A percentile compares a stretch with the other conserved stretches of the same genome.
phyloP scores from a whole-genome alignment of 148 eudicot species.

The Cornus suecica region DNA sequence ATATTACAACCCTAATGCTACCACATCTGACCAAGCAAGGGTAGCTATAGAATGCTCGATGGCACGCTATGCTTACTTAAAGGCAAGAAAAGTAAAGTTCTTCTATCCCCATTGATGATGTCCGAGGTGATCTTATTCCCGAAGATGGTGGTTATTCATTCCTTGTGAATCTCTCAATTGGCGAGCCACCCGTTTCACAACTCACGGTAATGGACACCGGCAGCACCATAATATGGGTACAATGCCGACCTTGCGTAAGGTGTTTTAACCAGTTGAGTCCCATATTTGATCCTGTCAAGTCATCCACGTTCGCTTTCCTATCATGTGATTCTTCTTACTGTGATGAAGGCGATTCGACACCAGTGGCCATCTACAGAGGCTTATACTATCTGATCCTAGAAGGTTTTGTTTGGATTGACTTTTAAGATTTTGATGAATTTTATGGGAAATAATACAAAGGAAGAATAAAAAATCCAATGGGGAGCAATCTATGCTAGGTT shows the following conservation, averaged over 20 bases:
- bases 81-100: neutral
- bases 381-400: too few relatives aligned
- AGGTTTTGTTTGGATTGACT: too few relatives aligned
- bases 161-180: slow-evolving; percentile 16
- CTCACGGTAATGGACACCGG: slow-evolving; percentile 20
- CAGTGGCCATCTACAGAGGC: too few relatives aligned
- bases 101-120: neutral
- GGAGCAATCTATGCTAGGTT: too few relatives aligned
- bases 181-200: slow-evolving; percentile 23
- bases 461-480: too few relatives aligned
- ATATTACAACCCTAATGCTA: slow-evolving; percentile 3
- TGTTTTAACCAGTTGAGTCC: slow-evolving; percentile 1
- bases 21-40: neutral
- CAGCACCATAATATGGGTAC: slow-evolving; percentile 24
- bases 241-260: slow-evolving; percentile 7
- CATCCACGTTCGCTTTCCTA: slow-evolving; percentile 10
- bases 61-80: neutral
- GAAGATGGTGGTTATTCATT: neutral
- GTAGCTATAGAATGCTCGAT: neutral
- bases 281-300: slow-evolving; percentile 16
- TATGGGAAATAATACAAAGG: too few relatives aligned
- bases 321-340: too few relatives aligned
- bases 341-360: too few relatives aligned
- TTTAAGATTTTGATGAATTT: too few relatives aligned
- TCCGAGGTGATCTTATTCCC: neutral